Evolutionary conservation across 768 basidiomycete species (phyloP), one percentile per base, ranked within the genome.

Genomic region (Termitomyces sp.): DNA sequence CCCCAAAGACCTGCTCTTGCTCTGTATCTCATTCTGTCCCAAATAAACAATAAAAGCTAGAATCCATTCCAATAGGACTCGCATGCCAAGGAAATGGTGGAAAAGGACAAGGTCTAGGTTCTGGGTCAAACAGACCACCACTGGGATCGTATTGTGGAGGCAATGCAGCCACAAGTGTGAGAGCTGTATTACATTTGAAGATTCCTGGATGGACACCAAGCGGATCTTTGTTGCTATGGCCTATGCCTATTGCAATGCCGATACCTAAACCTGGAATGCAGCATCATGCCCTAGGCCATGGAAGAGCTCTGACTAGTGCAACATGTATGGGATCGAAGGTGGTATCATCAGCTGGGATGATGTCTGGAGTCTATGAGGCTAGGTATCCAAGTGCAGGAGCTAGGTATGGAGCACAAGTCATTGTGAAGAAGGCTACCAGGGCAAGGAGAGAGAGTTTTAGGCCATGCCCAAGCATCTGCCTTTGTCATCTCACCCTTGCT

Each of bases 391-490:
- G 58, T 42, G 56, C 55, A 32, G 41, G 55, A 46, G 45, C 35
- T 41, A 56, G 60, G n/a, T 45, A 56, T 44, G 57, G 61, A 51
- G 69, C 57, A n/a, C 67, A 71, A 19, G 63, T 62, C 54, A 60
- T 67, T 16, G 73, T 73, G 56, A 77, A 75, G 68, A 86, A 84
- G 64, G 78, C 79, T 31, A 70, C 77, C 40, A 72, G 83, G 50
- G 81, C 82, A 40, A 71, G 79, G 58, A 77, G 87, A 60, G 90
- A 93, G 73, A 93, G 90, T 69, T 94, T 93, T 70, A 89, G 83
- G 66, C 92, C 92, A 10, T 77, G 92, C 35, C 82, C 89, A 42
- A 92, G 90, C 63, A 70, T 84, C 19, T n/a, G n/a, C n/a, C n/a
- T n/a, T n/a, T n/a, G n/a, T n/a, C n/a, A n/a, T n/a, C n/a, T n/a